Evolutionary conservation across 345 rosid species (phyloP), one percentile per base, ranked within the genome.

Genomic region (Corchorus olitorius): DNA sequence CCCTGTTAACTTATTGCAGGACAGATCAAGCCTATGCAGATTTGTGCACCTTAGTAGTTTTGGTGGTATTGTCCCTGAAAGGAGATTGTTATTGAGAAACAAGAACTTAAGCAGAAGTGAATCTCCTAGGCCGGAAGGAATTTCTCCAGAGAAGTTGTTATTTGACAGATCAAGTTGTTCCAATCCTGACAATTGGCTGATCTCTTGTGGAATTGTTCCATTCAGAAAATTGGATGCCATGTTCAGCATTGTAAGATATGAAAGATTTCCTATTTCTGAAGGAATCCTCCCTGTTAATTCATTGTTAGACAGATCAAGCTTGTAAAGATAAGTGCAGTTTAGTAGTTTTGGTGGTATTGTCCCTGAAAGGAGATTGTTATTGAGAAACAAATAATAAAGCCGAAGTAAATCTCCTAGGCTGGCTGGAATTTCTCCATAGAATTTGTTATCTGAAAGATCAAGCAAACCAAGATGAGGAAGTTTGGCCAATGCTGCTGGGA

Each of bases 291-390:
- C 43, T 39, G 43, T 39, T 39, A 39, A 39, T 39, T 39, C 6
- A 39, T 39, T 39, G 43, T 6, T 39, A 39, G 43, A 39, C 43
- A 39, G 43, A 39, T 39, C 43, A 6, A 39, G 43, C 5, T 6
- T 39, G 43, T 39, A 39, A 39, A 39, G 43, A 39, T 39, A 3
- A 4, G 43, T 53, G 84, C 87, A 84, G 39, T 66, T 53, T 54
- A 84, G 87, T 37, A 88, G 35, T 15, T 82, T 34, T 22, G 85
- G 72, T 4, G 92, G 92, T 63, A 88, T 81, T n/a, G 73, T 73
- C 68, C 88, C 87, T 19, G 90, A 82, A 52, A 88, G 87, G 61
- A 55, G 70, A 75, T 87, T 88, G 85, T 87, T 85, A 81, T 81
- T 83, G 64, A 88, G 90, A 75, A 81, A 70, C 73, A 88, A 16